phyloP scores from a whole-genome alignment of 257 asterid species.

The Capsicum rhomboideum region DNA sequence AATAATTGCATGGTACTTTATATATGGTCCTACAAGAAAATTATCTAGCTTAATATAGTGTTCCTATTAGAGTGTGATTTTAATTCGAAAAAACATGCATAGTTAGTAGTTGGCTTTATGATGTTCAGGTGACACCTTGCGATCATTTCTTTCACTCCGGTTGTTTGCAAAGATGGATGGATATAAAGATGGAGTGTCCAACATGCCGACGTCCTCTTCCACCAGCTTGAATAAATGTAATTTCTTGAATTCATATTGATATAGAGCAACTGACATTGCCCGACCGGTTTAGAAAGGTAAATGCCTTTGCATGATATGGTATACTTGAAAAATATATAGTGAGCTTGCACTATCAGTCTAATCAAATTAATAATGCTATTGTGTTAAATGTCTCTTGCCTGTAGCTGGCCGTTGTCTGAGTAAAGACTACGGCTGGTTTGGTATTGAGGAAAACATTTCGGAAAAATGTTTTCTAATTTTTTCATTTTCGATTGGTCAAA shows the following conservation, averaged over 20 bases:
- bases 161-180: slow-evolving; percentile 98
- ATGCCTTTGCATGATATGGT: not conserved
- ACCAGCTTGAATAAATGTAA: slow-evolving; percentile 48
- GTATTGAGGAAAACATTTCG: not conserved
- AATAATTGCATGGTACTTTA: slow-evolving; percentile 85
- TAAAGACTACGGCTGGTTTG: not conserved
- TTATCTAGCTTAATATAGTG: not conserved
- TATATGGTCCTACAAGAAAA: not conserved
- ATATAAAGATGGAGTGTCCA: slow-evolving; percentile 98
- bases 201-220: slow-evolving; percentile 97
- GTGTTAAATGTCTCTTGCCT: not conserved
- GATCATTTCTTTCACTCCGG: slow-evolving; percentile 93
- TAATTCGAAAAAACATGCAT: not conserved
- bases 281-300: not conserved
- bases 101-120: not conserved
- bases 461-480: not conserved
- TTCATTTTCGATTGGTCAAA: not conserved
- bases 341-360: not conserved
- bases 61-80: not conserved
- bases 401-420: not conserved
- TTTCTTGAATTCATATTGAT: not conserved
- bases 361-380: not conserved
- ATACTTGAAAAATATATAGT: not conserved
- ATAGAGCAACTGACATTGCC: not conserved
- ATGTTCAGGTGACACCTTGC: slow-evolving; percentile 74